Percentiles rank a stretch among this genome's conserved stretches.
These are phyloP conservation scores for Volutella citrinella DNA, from an alignment of 2,329 filamentous ascomycete species.

Conservation along the genomic window DNA sequence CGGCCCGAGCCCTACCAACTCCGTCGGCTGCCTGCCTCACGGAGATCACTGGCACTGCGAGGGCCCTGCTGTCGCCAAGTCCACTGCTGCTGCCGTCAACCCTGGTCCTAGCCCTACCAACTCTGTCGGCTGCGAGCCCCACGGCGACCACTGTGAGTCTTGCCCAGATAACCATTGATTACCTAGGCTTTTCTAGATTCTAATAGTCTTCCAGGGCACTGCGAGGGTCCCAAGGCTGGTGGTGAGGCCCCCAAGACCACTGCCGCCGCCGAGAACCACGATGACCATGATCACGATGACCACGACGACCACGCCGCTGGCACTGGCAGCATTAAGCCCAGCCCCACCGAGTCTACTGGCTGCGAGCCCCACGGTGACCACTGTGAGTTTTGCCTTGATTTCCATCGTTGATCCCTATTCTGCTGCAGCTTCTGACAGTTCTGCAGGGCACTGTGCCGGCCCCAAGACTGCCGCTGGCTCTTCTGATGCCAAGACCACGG, in stretches of 20 bases:
- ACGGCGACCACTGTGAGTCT: slow-evolving; percentile 15
- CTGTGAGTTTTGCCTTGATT: background rate
- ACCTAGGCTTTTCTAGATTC: too few species aligned
- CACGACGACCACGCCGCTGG: slow-evolving; percentile 9
- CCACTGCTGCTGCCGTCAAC: slow-evolving; percentile 18
- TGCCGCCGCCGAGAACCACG: slow-evolving; percentile 2
- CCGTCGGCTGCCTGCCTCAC: too few species aligned
- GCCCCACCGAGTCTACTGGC: slow-evolving; percentile 18
- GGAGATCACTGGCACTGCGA: too few species aligned
- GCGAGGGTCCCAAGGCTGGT: slow-evolving; percentile 19
- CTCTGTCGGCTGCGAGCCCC: slow-evolving; percentile 14
- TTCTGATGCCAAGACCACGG: slow-evolving; percentile 3
- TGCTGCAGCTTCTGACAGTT: background rate
- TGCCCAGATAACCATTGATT: too few species aligned
- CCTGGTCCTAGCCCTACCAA: too few species aligned
- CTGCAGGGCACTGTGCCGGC: slow-evolving; percentile 20
- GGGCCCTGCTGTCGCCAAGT: slow-evolving; percentile 17
- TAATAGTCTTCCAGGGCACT: too few species aligned
- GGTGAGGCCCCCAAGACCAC: slow-evolving; percentile 5
- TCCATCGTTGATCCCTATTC: background rate
- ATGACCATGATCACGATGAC: too few species aligned
- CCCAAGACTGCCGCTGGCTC: slow-evolving; percentile 13
- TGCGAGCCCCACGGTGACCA: slow-evolving; percentile 17
- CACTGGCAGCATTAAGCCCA: slow-evolving; percentile 9
- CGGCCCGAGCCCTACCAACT: too few species aligned